Evolutionary conservation across 257 asterid species (phyloP).

Genomic region (Buddleja alternifolia): DNA sequence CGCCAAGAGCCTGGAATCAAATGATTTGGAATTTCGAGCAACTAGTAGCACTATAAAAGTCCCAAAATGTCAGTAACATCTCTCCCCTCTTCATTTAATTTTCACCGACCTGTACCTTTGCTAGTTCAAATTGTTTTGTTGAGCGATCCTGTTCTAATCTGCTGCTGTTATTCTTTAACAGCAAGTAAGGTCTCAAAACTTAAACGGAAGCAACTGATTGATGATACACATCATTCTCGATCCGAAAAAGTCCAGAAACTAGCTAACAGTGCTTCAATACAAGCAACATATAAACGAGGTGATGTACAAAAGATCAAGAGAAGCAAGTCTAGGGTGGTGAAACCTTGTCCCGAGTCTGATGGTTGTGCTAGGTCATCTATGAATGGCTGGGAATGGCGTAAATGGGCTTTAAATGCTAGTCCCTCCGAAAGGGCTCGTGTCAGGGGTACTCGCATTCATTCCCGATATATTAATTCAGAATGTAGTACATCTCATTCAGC

Average conservation of each 20-base stretch:
- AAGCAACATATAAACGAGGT: constrained; percentile 44
- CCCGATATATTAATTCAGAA: constrained; percentile 47
- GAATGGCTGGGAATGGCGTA: constrained; percentile 98
- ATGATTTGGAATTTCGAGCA: constrained; percentile 37
- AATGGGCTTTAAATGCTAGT: constrained; percentile 82
- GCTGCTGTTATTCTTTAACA: constrained; percentile 36
- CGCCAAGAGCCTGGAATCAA: constrained; percentile 35
- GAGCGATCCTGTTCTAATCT: constrained; percentile 19
- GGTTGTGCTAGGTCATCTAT: constrained; percentile 95
- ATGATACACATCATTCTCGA: constrained; percentile 47
- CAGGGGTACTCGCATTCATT: constrained; percentile 61
- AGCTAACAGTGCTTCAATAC: constrained; percentile 44
- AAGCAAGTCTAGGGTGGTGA: constrained; percentile 41
- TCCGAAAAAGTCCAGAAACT: constrained; percentile 57
- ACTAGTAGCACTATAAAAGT: constrained; percentile 36
- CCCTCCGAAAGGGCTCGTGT: constrained; percentile 73
- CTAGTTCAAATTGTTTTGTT: not conserved
- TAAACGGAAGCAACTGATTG: constrained; percentile 56
- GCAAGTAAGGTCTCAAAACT: constrained; percentile 52
- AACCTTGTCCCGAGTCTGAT: constrained; percentile 65
- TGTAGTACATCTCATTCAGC: constrained; percentile 52
- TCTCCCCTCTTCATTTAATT: constrained; percentile 17
- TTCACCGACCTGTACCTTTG: constrained; percentile 13
- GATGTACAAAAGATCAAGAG: constrained; percentile 38
- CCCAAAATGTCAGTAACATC: constrained; percentile 54